Base-by-base conservation (phyloP, 352 stramenopile species). In the Stramenopiles sp. region DNA sequence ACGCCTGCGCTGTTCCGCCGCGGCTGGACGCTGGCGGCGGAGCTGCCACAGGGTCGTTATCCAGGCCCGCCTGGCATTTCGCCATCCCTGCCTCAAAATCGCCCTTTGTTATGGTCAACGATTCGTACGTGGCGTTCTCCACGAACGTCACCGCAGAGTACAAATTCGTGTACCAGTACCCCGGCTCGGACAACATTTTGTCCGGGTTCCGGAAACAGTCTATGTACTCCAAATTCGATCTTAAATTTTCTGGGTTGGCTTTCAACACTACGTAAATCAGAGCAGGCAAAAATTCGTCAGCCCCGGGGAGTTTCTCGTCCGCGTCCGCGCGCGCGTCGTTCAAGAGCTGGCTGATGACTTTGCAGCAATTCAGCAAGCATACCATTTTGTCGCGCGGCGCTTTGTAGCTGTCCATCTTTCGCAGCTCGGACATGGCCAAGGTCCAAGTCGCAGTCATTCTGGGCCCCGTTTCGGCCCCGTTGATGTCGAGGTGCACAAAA, bases 111-210 rank as follows among this genome's bases (percentile, higher is more conserved):
- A 92, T 92, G 0, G 84, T 90, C 1, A 92, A 80, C 12, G 82
- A 76, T 3, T 84, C 84, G 3, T 83, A 83, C 74, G 90, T 83
- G 25, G 90, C 81, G 32, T 89, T 82, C 37, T 92, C 86, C 0
- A 92, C 63, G 37, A 92, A 92, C 3, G 83, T 84, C 0, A 92
- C 79, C 43, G 83, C 88, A 3, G 85, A 90, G 34, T 88, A 81
- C 6, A 96, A 74, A 74, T 96, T 86, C 3, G 90, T 96, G 77
- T 95, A 90, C 73, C 93, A 93, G 71, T 96, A 96, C 0, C 89
- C 88, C 0, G 86, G 85, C 78, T 95, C 89, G 0, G 87, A 92
- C 25, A 92, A 80, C 4, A 95, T 74, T 53, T 80, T 75, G 0
- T 74, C 68, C 6, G 81, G 81, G 49, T 79, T 76, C 32, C 77